phyloP scores from a whole-genome alignment of 495 filamentous ascomycete genomes.

The Aspergillus egyptiacus region DNA sequence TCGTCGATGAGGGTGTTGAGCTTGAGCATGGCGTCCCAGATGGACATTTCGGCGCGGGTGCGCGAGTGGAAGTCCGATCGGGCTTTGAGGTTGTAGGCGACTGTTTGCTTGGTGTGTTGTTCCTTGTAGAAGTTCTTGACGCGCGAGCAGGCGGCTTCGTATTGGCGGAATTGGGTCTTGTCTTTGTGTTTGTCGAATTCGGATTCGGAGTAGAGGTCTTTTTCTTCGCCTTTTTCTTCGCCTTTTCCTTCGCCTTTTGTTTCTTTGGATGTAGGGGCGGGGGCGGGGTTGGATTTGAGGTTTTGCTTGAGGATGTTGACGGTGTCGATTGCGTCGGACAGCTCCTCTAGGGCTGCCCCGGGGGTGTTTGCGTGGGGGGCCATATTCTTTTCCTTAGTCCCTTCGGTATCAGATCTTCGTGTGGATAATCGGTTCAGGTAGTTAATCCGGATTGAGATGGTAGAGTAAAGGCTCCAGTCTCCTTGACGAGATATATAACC shows the following conservation, averaged over 20 bases:
- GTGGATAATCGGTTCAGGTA: constrained; percentile 23
- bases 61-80: constrained; percentile 64
- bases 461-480: background rate
- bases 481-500: background rate
- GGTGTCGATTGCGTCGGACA: constrained; percentile 73
- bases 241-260: no score
- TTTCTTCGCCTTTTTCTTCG: no score
- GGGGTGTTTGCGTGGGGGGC: constrained; percentile 36
- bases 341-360: constrained; percentile 68
- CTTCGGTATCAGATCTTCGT: no score
- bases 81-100: constrained; percentile 74
- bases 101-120: constrained; percentile 79
- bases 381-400: constrained; percentile 33
- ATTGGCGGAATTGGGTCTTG: constrained; percentile 75
- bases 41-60: constrained; percentile 64
- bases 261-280: no score
- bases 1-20: constrained; percentile 86
- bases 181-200: constrained; percentile 72
- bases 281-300: constrained; percentile 37
- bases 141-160: constrained; percentile 68
- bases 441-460: background rate
- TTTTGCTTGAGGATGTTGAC: constrained; percentile 70
- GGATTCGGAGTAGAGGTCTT: constrained; percentile 54
- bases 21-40: constrained; percentile 89
- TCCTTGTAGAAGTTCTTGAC: constrained; percentile 80